Percentiles rank a stretch among this genome's conserved stretches.
Conservation (phyloP, 2,329 filamentous ascomycete genomes). For the Aspergillus floridensis region DNA sequence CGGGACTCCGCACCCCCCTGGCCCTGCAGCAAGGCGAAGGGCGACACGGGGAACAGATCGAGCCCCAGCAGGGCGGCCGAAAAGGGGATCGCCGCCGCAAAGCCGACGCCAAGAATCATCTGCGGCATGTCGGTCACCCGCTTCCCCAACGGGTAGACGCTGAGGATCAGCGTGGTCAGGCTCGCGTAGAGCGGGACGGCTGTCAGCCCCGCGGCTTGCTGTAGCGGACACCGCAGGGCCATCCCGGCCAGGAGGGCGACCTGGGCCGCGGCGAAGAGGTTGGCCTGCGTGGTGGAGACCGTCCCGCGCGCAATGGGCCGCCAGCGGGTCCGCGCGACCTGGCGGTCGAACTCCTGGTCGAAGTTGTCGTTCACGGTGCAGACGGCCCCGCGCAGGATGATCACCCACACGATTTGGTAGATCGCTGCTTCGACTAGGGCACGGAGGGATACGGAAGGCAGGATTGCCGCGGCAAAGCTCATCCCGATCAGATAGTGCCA, state of each 20-base stretch:
- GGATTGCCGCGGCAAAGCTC: slow-evolving; percentile 67
- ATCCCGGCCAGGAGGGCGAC: neutral
- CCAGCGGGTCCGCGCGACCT: slow-evolving; percentile 71
- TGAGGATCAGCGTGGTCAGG: neutral
- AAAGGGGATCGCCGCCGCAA: slow-evolving; percentile 3
- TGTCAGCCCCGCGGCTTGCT: neutral
- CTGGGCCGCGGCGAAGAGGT: slow-evolving; percentile 50
- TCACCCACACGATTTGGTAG: slow-evolving; percentile 70
- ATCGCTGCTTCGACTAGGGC: slow-evolving; percentile 49
- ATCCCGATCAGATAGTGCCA: slow-evolving; percentile 84
- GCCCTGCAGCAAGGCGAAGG: neutral
- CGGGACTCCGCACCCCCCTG: neutral
- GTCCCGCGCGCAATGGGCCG: slow-evolving; percentile 80
- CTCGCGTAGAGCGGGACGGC: neutral
- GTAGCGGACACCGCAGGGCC: neutral
- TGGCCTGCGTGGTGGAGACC: slow-evolving; percentile 66
- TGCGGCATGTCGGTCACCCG: slow-evolving; percentile 9
- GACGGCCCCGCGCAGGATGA: slow-evolving; percentile 84
- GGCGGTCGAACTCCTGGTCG: slow-evolving; percentile 81
- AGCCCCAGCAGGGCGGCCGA: neutral
- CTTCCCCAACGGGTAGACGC: slow-evolving; percentile 8
- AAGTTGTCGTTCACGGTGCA: slow-evolving; percentile 90
- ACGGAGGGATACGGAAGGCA: slow-evolving; percentile 49
- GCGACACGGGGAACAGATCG: neutral
- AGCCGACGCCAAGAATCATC: slow-evolving; percentile 4